phyloP scores from a whole-genome alignment of 345 rosid genomes.

The Ceriops tagal region DNA sequence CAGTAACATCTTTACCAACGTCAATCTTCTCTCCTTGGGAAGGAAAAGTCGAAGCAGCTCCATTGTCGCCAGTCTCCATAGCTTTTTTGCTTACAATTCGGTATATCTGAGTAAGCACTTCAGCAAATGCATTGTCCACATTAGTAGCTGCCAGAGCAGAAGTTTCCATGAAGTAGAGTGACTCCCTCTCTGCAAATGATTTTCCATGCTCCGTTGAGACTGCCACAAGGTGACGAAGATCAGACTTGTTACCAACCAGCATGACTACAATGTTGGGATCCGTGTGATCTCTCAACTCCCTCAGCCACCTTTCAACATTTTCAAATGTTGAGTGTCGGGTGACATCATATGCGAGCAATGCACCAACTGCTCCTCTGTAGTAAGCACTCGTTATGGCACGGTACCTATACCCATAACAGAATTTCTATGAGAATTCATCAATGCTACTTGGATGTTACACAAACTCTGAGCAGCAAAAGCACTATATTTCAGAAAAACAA shows the following conservation, averaged over 20 bases:
- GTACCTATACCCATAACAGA: slow-evolving; percentile 41
- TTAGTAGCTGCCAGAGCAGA: slow-evolving; percentile 86
- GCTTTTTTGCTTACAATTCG: slow-evolving; percentile 84
- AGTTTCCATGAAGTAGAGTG: slow-evolving; percentile 91
- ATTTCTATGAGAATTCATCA: not conserved
- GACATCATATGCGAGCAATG: slow-evolving; percentile 80
- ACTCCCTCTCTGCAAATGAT: slow-evolving; percentile 74
- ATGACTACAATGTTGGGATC: slow-evolving; percentile 91
- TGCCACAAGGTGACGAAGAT: slow-evolving; percentile 89
- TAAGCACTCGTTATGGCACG: slow-evolving; percentile 96
- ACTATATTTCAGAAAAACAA: too few relatives aligned
- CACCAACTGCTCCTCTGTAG: slow-evolving; percentile 93
- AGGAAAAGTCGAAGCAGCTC: slow-evolving; percentile 51
- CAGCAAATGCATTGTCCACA: slow-evolving; percentile 84
- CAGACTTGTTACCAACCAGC: slow-evolving; percentile 87
- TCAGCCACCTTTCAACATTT: slow-evolving; percentile 91
- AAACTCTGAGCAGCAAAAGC: too few relatives aligned
- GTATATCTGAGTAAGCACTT: slow-evolving; percentile 83
- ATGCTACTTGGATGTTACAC: too few relatives aligned
- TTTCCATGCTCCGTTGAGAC: slow-evolving; percentile 82
- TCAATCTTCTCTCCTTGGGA: slow-evolving; percentile 87
- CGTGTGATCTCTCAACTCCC: slow-evolving; percentile 86
- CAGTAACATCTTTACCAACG: slow-evolving; percentile 79
- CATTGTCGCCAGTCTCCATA: slow-evolving; percentile 60
- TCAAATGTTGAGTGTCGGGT: slow-evolving; percentile 87